These are phyloP conservation scores for Combretum micranthum DNA, from an alignment of 345 rosid genomes.

Conservation along the genomic window DNA sequence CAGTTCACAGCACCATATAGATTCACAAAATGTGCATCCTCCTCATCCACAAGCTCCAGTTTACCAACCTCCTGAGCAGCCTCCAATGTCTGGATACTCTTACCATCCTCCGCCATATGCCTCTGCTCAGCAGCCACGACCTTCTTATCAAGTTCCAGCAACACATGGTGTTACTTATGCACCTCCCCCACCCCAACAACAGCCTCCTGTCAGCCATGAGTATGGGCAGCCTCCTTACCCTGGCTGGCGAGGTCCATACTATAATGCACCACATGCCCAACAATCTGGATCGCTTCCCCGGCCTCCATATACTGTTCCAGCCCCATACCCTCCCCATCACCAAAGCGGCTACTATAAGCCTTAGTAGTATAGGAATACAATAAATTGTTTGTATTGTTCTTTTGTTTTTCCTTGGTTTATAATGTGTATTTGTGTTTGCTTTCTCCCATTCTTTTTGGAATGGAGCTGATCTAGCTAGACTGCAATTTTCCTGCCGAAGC, in stretches of 20 bases:
- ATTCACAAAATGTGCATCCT: conserved; percentile 37
- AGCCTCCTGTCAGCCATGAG: conserved; percentile 49
- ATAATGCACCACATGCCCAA: conserved; percentile 62
- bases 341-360: conserved; percentile 84
- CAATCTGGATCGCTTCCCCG: conserved; percentile 62
- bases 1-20: conserved; percentile 34
- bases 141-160: conserved; percentile 16
- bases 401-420: background rate
- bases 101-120: conserved; percentile 48
- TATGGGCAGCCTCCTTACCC: conserved; percentile 82
- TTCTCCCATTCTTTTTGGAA: conserved; percentile 1
- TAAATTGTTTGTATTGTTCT: background rate
- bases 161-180: conserved; percentile 39
- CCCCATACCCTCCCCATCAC: conserved; percentile 64
- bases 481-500: background rate
- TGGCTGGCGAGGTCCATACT: conserved; percentile 89
- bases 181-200: conserved; percentile 57
- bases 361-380: conserved; percentile 12
- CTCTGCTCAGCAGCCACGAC: conserved; percentile 44
- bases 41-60: conserved; percentile 46
- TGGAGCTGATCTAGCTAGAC: background rate
- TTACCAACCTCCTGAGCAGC: conserved; percentile 70
- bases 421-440: background rate
- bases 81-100: conserved; percentile 44
- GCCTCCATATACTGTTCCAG: conserved; percentile 73